Evolutionary conservation across 495 filamentous ascomycete species (phyloP), one percentile per base, ranked within the genome.

Genomic region (Neurospora sp.): DNA sequence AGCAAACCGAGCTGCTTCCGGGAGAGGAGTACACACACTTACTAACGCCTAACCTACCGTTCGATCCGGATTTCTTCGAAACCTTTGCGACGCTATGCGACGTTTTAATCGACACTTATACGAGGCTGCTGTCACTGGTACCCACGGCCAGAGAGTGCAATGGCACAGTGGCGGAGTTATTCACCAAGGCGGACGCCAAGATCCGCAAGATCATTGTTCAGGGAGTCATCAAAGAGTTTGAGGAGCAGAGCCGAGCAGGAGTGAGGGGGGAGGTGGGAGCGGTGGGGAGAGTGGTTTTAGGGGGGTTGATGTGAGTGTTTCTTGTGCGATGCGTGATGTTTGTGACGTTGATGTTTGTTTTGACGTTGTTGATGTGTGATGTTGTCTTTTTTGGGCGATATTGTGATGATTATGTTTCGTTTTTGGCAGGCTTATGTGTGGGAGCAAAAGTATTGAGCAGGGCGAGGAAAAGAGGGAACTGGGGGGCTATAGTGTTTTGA

Each of bases 11-110:
- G 42, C 79, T 89, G 10, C 72, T 89, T 3, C 86, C 87, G 0
- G 88, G 92, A 18, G 95, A 97, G 80, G 92, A 94, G 77, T 99
- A 98, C 75, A 89, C 89, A 1, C 90, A 94, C 81, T 89, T 99
- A 7, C 84, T 96, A 1, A 98, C 94, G 5, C 96, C 96, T 0
- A 91, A 90, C n/a, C 84, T 98, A 70, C 96, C 96, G 0, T 99
- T 99, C 78, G 96, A 98, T 70, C 95, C 95, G 11, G 96, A 99
- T 81, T 99, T 97, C 78, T 96, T 94, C 80, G 93, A 97, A 83
- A 96, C 93, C 0, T 98, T 98, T 81, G 92, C 94, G n/a, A 98
- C 96, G 10, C 85, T 99, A 35, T 98, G 96, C 82, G 96, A 99
- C 81, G 92, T 96, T 3, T 82, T 99, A 73, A 96, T 97, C 75